Evolutionary conservation across 2,329 filamentous ascomycete genomes (phyloP), one percentile per base, ranked within the genome.

Genomic region (Ceratocystis destructans): DNA sequence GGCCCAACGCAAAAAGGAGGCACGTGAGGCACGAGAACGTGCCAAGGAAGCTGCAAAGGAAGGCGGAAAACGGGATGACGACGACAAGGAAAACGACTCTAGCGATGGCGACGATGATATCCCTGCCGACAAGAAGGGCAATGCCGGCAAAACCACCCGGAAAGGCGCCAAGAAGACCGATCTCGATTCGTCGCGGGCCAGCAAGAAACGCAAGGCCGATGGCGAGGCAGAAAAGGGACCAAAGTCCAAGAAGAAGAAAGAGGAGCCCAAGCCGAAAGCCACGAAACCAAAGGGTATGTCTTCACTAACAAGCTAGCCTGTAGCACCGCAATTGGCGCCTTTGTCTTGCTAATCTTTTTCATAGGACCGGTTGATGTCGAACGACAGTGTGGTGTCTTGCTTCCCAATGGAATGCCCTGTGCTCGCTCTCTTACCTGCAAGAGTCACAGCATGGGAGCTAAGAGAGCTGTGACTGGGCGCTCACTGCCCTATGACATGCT

Each of bases 221-320:
- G 82, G 78, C 6, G 87, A 92, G 70, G 82, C 83, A n/a, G 88
- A 90, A 64, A 94, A 94, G 77, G 88, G 83, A 17, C 87, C 88
- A 0, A 94, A 93, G 76, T 84, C 86, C 70, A 96, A 96, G 79
- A 96, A 96, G 79, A 96, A 96, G 79, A 96, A 96, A 77, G 90
- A 96, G 69, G 90, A 96, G 72, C 87, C 87, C 0, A 95, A 95
- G 74, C 81, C 86, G 22, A 96, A 95, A 76, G 80, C 83, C 0
- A 83, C 89, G 0, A 96, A 96, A 72, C 87, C 89, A 0, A 96
- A 95, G 79, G 90, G 83, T 85, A 76, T 67, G 68, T 65, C 20
- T 22, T 31, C 12, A 10, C 8, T 3, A 37, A 25, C 62, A 20
- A 5, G 22, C 37, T n/a, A 10, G 4, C 31, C 15, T 62, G 37